phyloP scores from a whole-genome alignment of 805 yeast species.

The Komagataella pseudopastoris region DNA sequence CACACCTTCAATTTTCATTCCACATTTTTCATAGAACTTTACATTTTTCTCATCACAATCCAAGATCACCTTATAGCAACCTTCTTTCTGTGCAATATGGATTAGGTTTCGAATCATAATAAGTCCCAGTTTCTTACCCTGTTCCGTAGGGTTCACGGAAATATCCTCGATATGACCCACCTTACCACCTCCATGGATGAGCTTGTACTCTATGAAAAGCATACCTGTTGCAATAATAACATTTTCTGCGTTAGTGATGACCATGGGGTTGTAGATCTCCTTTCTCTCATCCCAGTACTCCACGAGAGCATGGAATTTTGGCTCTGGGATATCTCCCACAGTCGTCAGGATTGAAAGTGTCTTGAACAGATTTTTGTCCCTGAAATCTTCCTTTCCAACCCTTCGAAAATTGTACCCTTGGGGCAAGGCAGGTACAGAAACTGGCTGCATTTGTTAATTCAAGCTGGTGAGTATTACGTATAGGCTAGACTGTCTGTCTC shows the following conservation, averaged over 20 bases:
- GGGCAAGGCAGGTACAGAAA: slow-evolving; percentile 24
- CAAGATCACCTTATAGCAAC: slow-evolving; percentile 80
- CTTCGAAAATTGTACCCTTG: slow-evolving; percentile 57
- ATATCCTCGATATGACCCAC: slow-evolving; percentile 96
- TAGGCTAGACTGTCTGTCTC: neutral
- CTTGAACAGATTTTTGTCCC: slow-evolving; percentile 40
- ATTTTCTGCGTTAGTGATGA: slow-evolving; percentile 40
- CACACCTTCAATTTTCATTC: slow-evolving; percentile 47
- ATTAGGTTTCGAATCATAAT: slow-evolving; percentile 50
- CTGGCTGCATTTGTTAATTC: neutral
- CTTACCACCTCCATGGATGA: slow-evolving; percentile 71
- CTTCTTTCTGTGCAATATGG: slow-evolving; percentile 38
- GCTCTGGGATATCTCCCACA: slow-evolving; percentile 56
- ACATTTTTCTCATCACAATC: slow-evolving; percentile 82
- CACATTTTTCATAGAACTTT: slow-evolving; percentile 83
- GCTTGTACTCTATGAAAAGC: slow-evolving; percentile 64
- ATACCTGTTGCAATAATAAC: slow-evolving; percentile 75
- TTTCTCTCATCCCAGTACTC: slow-evolving; percentile 41
- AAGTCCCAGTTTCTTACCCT: slow-evolving; percentile 74
- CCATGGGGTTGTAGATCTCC: slow-evolving; percentile 53
- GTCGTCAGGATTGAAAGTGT: slow-evolving; percentile 62
- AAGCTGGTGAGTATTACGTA: neutral
- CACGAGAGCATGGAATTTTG: slow-evolving; percentile 35
- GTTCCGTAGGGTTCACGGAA: slow-evolving; percentile 60
- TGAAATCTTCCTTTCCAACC: slow-evolving; percentile 38